phyloP scores from a whole-genome alignment of 2,329 filamentous ascomycete species.

The Helotiales sp. region DNA sequence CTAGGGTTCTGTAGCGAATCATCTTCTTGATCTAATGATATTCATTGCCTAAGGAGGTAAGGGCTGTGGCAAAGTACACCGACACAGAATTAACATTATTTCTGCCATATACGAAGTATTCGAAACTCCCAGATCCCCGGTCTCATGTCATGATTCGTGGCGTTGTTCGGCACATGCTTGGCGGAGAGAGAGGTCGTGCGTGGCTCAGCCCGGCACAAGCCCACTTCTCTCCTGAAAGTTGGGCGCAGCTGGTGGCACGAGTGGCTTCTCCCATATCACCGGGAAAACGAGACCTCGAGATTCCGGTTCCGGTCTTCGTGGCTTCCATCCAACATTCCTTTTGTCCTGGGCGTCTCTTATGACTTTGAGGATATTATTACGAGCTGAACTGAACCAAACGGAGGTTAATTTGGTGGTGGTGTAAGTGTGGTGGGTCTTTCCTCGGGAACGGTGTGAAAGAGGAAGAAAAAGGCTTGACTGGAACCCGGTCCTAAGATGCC shows the following conservation, averaged over 20 bases:
- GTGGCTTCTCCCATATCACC: background rate
- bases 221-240: background rate
- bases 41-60: no score
- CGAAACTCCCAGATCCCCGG: conserved; percentile 2
- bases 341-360: background rate
- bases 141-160: conserved; percentile 11
- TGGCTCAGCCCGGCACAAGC: background rate
- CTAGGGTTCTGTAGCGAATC: no score
- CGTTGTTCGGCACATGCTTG: conserved; percentile 1
- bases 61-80: no score
- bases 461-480: conserved; percentile 13
- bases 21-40: no score
- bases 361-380: conserved; percentile 7
- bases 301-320: background rate
- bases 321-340: background rate
- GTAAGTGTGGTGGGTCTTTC: conserved; percentile 3
- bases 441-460: conserved; percentile 4
- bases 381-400: background rate
- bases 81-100: no score
- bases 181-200: background rate
- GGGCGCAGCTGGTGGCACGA: conserved; percentile 10
- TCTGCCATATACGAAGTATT: no score
- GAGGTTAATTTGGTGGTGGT: background rate
- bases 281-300: background rate
- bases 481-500: background rate